Percentiles rank a stretch among this genome's conserved stretches.
These are phyloP conservation scores for Boletus rufocinnamomeus DNA, from an alignment of 768 basidiomycete genomes.

Conservation along the genomic window DNA sequence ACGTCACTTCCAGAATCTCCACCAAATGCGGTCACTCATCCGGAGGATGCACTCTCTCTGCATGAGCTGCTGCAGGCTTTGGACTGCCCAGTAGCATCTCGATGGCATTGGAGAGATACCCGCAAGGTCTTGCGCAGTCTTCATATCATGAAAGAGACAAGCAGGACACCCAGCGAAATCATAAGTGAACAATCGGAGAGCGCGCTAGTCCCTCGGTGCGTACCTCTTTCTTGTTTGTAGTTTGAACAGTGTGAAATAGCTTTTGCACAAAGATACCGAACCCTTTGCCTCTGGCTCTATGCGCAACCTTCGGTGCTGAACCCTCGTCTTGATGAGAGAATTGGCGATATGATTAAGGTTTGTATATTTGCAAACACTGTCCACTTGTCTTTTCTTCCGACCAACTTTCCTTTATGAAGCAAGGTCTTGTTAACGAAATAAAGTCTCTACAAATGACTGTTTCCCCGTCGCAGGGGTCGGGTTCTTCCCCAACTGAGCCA, in stretches of 20 bases:
- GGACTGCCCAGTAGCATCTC: slow-evolving; percentile 69
- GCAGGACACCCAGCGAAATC: slow-evolving; percentile 66
- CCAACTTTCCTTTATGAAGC: slow-evolving; percentile 40
- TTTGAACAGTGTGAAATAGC: neutral
- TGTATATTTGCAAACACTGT: slow-evolving; percentile 30
- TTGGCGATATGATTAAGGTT: slow-evolving; percentile 91
- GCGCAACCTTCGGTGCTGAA: slow-evolving; percentile 65
- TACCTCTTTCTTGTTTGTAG: neutral
- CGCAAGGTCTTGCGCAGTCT: slow-evolving; percentile 86
- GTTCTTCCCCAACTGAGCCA: slow-evolving; percentile 3
- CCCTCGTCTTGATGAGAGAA: slow-evolving; percentile 70
- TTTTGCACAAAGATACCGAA: slow-evolving; percentile 61
- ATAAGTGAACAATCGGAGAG: slow-evolving; percentile 59
- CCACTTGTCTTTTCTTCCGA: neutral
- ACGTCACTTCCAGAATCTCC: slow-evolving; percentile 58
- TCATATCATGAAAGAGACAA: slow-evolving; percentile 71
- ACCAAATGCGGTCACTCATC: slow-evolving; percentile 55
- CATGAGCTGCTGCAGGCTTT: slow-evolving; percentile 65
- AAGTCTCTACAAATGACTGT: slow-evolving; percentile 44
- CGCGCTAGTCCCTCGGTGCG: slow-evolving; percentile 52
- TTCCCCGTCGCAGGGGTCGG: slow-evolving; percentile 2
- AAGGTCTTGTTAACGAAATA: slow-evolving; percentile 82
- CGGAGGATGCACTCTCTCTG: slow-evolving; percentile 60
- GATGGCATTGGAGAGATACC: slow-evolving; percentile 98
- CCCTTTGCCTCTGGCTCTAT: slow-evolving; percentile 90